A percentile compares a stretch with the other conserved stretches of the same genome.
Conservation (phyloP, 1,139 yeast genomes). For the Blastobotrys buckinghamii region DNA sequence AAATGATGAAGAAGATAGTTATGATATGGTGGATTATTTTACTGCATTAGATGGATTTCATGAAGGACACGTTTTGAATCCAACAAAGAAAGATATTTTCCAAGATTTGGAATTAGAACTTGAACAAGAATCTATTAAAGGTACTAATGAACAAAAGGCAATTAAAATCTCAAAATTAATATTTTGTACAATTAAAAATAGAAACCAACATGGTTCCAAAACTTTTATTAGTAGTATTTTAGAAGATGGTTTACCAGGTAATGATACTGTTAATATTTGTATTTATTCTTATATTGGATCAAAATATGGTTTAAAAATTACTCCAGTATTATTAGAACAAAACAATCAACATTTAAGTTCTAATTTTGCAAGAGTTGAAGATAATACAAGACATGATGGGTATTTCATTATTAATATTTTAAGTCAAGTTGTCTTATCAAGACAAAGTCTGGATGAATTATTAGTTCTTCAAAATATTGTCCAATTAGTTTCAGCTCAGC, state of each 20-base stretch:
- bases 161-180: slow-evolving; percentile 3
- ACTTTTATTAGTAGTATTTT: slow-evolving; percentile 10
- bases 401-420: slow-evolving; percentile 13
- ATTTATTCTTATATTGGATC: slow-evolving; percentile 12
- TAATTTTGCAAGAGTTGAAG: slow-evolving; percentile 15
- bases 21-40: slow-evolving; percentile 8
- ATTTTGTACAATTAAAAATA: slow-evolving; percentile 5
- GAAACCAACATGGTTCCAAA: not conserved
- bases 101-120: slow-evolving; percentile 7
- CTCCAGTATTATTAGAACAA: slow-evolving; percentile 13
- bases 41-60: slow-evolving; percentile 12
- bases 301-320: slow-evolving; percentile 10
- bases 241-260: slow-evolving; percentile 11
- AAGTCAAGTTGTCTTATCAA: slow-evolving; percentile 10
- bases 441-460: slow-evolving; percentile 11
- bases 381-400: slow-evolving; percentile 11
- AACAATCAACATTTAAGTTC: slow-evolving; percentile 10
- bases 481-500: slow-evolving; percentile 8
- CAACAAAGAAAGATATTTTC: slow-evolving; percentile 11
- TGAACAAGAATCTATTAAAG: not conserved
- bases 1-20: not conserved
- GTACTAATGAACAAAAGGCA: slow-evolving; percentile 6
- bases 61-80: slow-evolving; percentile 10
- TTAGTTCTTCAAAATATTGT: slow-evolving; percentile 10
- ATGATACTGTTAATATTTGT: slow-evolving; percentile 13